Evolutionary conservation across 2,329 filamentous ascomycete genomes (phyloP), one percentile per base, ranked within the genome.

Genomic region (Blastomyces emzantsi): DNA sequence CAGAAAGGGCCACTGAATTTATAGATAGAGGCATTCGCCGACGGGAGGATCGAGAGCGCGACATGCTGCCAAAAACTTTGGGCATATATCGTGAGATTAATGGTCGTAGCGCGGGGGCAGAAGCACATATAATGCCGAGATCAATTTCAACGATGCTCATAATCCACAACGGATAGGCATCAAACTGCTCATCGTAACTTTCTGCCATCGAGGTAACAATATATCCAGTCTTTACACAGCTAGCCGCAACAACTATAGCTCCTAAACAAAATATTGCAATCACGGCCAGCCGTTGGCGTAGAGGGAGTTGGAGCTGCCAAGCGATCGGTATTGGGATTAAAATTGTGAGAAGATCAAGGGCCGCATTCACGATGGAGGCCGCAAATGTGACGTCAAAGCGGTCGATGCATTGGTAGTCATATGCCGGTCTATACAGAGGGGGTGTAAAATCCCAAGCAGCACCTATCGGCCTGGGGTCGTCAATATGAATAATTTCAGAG

Each of bases 151-250:
- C 39, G 43, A 56, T 62, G 30, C 47, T 22, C 43, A 54, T 43
- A 39, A 62, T 62, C 60, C 60, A 62, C 8, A 62, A 45, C 4
- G 60, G 60, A 62, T 62, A 62, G 4, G 28, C 60, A 25, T 62
- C 61, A 49, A 33, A 47, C 51, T 62, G 61, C 30, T 62, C 61
- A 33, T 62, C 51, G 17, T 62, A 62, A 41, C 36, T 62, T 17
- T 56, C 25, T 33, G 39, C 5, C 6, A 43, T 41, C 11, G 51
- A 8, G 15, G 15, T 28, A 33, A 58, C 49, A 28, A 57, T 17
- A 33, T 62, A 62, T 58, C 30, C 47, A 2, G 51, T 57, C 25
- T 55, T 54, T 25, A 62, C 17, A 15, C 28, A 25, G 28, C 49
- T 22, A 39, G 52, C 33, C 54, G 57, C 22, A 17, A 55, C 49